Base-by-base conservation (phyloP, 2,329 filamentous ascomycete species). In the Neofusicoccum parvum region DNA sequence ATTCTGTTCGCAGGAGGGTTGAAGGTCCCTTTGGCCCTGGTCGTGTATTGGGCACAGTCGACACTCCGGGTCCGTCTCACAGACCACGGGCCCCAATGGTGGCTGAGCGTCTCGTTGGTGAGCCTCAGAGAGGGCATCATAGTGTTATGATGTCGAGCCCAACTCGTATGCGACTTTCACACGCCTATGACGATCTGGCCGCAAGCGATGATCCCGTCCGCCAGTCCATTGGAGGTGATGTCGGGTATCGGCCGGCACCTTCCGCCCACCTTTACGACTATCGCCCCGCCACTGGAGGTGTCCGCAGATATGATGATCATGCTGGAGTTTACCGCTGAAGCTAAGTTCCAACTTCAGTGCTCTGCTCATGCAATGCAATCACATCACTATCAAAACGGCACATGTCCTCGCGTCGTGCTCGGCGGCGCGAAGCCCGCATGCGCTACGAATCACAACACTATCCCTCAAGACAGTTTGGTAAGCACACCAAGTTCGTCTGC, bases 1-100 rank as follows among this genome's bases (percentile, higher is more conserved):
- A 48, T 34, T 36, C 56, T 48, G n/a, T 15, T 15, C 56, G 56
- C n/a, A 60, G 43, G 17, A 48, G 41, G 56, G 5, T 60, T 48
- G 43, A 60, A 10, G 27, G 27, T 12, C 20, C 15, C 45, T 14
- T 5, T 10, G 56, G 41, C 7, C 43, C 56, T 6, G 43, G 56
- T 23, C 41, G n/a, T 23, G 17, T 48, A 20, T 27, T 46, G 14
- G 56, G 27, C n/a, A 48, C 56, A 48, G n/a, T 48, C 12, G 56
- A 60, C 15, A 36, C 27, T 48, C 27, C 56, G 20, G 27, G 15
- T 23, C 56, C 43, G 11, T 48, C 23, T 7, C 43, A 60, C 11
- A 45, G 56, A 36, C 15, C 43, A 37, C 20, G 56, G 45, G 32
- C 14, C 32, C n/a, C 41, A 60, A n/a, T 48, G 17, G n/a, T 32